Evolutionary conservation across 106 monocot species (phyloP).

Genomic region (Narthecium ossifragum): DNA sequence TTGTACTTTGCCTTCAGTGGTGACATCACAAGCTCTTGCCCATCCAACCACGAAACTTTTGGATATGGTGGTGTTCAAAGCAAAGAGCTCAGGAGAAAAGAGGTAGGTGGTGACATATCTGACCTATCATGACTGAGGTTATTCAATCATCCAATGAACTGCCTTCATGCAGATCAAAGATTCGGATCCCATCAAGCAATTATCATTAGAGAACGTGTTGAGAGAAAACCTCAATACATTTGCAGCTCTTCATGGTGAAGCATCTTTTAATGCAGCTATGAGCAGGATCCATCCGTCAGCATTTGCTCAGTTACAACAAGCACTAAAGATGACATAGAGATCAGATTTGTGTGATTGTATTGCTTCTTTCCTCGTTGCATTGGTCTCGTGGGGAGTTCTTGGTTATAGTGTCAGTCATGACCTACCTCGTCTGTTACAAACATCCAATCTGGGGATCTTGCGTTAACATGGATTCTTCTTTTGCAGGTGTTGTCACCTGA

Average conservation of each 20-base stretch:
- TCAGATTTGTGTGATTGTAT: background rate
- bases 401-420: too few species aligned
- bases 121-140: background rate
- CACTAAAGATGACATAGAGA: conserved; percentile 62
- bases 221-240: conserved; percentile 87
- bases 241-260: conserved; percentile 75
- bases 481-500: too few species aligned
- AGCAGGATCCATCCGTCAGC: conserved; percentile 90
- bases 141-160: background rate
- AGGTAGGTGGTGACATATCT: conserved; percentile 30
- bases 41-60: conserved; percentile 28
- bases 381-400: background rate
- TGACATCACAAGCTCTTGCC: conserved; percentile 51
- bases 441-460: too few species aligned
- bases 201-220: conserved; percentile 73
- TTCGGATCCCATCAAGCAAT: conserved; percentile 83
- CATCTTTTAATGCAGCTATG: conserved; percentile 74
- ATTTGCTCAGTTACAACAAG: conserved; percentile 86
- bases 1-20: conserved; percentile 22
- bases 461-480: too few species aligned
- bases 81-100: conserved; percentile 75
- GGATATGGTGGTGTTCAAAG: conserved; percentile 50
- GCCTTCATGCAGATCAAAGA: conserved; percentile 61
- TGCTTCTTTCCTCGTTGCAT: background rate
- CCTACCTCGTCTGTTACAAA: too few species aligned